These are phyloP conservation scores for Dioscorea alata DNA, from an alignment of 106 monocot species.

Conservation along the genomic window DNA sequence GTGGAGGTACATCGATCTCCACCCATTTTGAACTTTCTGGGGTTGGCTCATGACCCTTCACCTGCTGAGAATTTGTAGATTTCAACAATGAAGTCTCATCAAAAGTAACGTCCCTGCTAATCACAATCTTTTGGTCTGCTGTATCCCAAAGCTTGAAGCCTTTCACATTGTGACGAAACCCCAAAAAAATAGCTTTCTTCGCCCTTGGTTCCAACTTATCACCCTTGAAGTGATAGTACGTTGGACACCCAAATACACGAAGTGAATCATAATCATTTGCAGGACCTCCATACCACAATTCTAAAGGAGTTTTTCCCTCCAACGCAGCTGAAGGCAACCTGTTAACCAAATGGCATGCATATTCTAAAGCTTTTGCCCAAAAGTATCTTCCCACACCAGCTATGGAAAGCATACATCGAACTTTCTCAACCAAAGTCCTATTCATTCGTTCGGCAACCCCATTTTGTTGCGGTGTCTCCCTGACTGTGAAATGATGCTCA, in stretches of 20 bases:
- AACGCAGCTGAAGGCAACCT: too few relatives aligned
- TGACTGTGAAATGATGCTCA: not conserved
- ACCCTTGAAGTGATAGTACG: too few relatives aligned
- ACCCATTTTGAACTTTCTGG: not conserved
- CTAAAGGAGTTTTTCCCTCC: too few relatives aligned
- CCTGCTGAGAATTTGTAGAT: not conserved
- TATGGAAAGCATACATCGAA: not conserved
- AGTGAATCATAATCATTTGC: too few relatives aligned
- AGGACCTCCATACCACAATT: too few relatives aligned
- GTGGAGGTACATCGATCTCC: not conserved
- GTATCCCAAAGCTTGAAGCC: not conserved
- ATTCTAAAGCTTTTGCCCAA: not conserved
- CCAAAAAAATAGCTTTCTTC: too few relatives aligned
- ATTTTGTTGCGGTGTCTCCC: slow-evolving; percentile 3
- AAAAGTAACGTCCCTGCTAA: not conserved
- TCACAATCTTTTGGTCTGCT: not conserved
- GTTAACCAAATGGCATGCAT: too few relatives aligned
- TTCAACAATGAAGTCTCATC: not conserved
- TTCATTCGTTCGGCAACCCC: not conserved
- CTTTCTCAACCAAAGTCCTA: not conserved
- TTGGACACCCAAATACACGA: too few relatives aligned
- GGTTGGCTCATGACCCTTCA: not conserved
- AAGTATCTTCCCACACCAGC: not conserved
- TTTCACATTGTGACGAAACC: too few relatives aligned
- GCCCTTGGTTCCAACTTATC: too few relatives aligned